Conservation (phyloP, 169 alveolate species). For the Plasmodium yoelii region DNA sequence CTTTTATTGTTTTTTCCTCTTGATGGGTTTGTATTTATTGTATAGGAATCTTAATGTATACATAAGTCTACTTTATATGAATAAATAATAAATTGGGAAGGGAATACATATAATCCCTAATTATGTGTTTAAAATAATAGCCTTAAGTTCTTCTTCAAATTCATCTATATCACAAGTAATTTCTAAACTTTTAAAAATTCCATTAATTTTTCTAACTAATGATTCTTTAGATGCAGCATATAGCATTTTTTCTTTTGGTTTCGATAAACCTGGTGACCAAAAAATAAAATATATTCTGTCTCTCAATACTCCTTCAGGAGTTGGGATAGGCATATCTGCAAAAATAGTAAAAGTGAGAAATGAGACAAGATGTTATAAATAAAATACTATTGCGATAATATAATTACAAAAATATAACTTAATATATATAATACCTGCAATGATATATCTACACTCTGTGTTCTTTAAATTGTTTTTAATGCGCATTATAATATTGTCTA, state of each 20-base stretch:
- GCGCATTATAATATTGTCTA: constrained; percentile 49
- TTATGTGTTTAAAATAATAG: constrained; percentile 55
- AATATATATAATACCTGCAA: constrained; percentile 52
- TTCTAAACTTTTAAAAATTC: constrained; percentile 72
- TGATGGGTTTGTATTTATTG: not conserved
- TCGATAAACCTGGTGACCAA: constrained; percentile 73
- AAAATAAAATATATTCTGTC: constrained; percentile 71
- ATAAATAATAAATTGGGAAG: not conserved
- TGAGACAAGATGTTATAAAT: not conserved
- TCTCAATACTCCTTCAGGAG: constrained; percentile 74
- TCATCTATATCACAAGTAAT: constrained; percentile 66
- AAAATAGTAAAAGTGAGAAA: not conserved
- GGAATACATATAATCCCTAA: not conserved
- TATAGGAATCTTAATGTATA: not conserved
- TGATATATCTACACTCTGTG: constrained; percentile 72
- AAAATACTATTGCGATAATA: too few relatives aligned
- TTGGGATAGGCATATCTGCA: constrained; percentile 65
- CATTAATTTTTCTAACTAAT: constrained; percentile 67
- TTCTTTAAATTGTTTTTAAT: constrained; percentile 48
- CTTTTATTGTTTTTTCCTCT: too few relatives aligned
- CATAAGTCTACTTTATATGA: constrained; percentile 1
- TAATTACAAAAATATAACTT: too few relatives aligned
- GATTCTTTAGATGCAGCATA: constrained; percentile 75
- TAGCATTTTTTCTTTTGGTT: constrained; percentile 67
- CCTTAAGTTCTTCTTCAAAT: constrained; percentile 54